A percentile compares a stretch with the other conserved stretches of the same genome.
These are phyloP conservation scores for Boeremia lycopersici DNA, from an alignment of 2,329 filamentous ascomycete species.

Conservation along the genomic window DNA sequence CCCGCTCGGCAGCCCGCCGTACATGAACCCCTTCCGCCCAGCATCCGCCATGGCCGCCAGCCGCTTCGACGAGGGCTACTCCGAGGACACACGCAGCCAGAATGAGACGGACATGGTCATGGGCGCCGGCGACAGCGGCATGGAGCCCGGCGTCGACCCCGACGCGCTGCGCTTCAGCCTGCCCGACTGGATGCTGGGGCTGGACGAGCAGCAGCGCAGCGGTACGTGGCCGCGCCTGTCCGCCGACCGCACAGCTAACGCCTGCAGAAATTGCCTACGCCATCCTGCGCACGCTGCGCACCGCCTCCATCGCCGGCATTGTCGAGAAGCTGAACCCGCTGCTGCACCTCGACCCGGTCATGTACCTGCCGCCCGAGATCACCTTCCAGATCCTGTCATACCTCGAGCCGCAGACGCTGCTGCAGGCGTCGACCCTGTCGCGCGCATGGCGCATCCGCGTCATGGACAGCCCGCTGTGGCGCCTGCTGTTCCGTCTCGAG, in stretches of 20 bases:
- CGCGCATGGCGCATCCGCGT: conserved; percentile 81
- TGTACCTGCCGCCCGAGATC: conserved; percentile 85
- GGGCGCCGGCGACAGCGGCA: conserved; percentile 45
- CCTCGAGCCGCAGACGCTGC: conserved; percentile 78
- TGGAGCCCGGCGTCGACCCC: conserved; percentile 41
- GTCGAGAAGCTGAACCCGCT: conserved; percentile 80
- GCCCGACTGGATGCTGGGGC: conserved; percentile 61
- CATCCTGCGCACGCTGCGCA: conserved; percentile 78
- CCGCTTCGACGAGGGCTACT: conserved; percentile 81
- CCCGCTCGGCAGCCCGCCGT: conserved; percentile 34
- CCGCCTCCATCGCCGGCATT: conserved; percentile 78
- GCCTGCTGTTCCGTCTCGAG: conserved; percentile 78
- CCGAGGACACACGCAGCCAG: conserved; percentile 69
- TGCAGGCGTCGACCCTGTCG: conserved; percentile 79
- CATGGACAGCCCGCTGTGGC: conserved; percentile 85
- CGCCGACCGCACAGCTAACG: conserved; percentile 2
- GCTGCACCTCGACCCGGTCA: conserved; percentile 90
- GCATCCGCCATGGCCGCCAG: conserved; percentile 46
- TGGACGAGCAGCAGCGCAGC: conserved; percentile 61
- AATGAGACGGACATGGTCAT: conserved; percentile 50
- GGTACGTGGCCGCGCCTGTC: conserved; percentile 48
- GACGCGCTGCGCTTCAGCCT: conserved; percentile 47
- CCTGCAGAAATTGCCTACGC: conserved; percentile 76
- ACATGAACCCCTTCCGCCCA: conserved; percentile 45
- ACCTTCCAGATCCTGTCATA: conserved; percentile 88